Conservation (phyloP, 306 rosid genomes). For the Sesbania bispinosa region DNA sequence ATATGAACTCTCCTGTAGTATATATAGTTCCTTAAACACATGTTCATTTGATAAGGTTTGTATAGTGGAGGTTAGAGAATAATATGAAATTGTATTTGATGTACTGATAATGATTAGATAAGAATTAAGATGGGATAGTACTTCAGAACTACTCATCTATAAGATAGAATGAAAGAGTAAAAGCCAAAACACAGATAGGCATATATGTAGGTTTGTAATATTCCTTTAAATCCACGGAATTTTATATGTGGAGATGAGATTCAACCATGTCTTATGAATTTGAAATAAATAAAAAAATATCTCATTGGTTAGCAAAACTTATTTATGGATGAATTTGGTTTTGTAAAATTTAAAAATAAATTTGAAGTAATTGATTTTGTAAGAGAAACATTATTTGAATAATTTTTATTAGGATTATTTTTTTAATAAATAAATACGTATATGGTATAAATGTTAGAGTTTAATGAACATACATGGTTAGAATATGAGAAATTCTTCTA, state of each 20-base stretch:
- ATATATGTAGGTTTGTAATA: neutral
- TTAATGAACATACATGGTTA: too few relatives aligned
- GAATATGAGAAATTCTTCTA: too few relatives aligned
- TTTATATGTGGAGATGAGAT: neutral
- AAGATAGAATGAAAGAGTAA: neutral
- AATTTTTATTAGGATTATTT: too few relatives aligned
- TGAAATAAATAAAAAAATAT: too few relatives aligned
- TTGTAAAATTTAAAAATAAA: too few relatives aligned
- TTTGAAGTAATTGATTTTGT: too few relatives aligned
- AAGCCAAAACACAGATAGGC: neutral
- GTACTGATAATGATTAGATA: neutral
- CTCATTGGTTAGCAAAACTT: too few relatives aligned
- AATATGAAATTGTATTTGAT: conserved; percentile 9
- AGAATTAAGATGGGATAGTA: too few relatives aligned
- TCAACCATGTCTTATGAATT: neutral
- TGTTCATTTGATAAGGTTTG: conserved; percentile 63
- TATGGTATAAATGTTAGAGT: too few relatives aligned
- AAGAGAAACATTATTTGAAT: too few relatives aligned
- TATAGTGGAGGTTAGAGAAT: conserved; percentile 53
- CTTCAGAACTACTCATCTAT: conserved; percentile 10
- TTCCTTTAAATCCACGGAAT: neutral
- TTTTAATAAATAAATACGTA: too few relatives aligned
- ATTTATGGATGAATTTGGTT: too few relatives aligned
- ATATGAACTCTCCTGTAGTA: conserved; percentile 56
- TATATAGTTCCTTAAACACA: conserved; percentile 56